A percentile compares a stretch with the other conserved stretches of the same genome.
Evolutionary conservation across 805 yeast genomes (phyloP).

Genomic region (Torulaspora microellipsoides): DNA sequence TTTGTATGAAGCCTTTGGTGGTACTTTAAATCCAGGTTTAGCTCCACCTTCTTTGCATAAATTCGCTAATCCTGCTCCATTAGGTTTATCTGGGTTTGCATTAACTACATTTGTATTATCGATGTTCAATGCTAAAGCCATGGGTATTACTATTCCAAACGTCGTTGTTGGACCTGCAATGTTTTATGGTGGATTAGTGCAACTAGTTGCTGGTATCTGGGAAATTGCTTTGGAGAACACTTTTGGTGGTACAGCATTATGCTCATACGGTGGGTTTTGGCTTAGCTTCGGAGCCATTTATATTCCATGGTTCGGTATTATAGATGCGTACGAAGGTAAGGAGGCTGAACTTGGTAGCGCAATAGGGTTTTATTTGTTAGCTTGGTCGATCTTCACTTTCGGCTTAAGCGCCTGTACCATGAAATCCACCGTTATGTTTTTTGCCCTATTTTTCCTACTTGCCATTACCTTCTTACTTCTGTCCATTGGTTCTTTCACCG

Average conservation of each 20-base stretch:
- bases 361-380: slow-evolving; percentile 54
- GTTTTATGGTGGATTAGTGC: slow-evolving; percentile 61
- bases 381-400: slow-evolving; percentile 61
- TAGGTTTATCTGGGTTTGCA: slow-evolving; percentile 60
- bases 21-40: slow-evolving; percentile 71
- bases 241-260: slow-evolving; percentile 61
- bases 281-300: slow-evolving; percentile 56
- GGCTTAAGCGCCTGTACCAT: slow-evolving; percentile 50
- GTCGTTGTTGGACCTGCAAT: slow-evolving; percentile 54
- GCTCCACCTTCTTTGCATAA: slow-evolving; percentile 53
- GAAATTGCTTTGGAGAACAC: slow-evolving; percentile 60
- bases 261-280: slow-evolving; percentile 71
- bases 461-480: slow-evolving; percentile 53
- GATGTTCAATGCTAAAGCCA: slow-evolving; percentile 50
- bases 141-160: slow-evolving; percentile 48
- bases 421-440: slow-evolving; percentile 63
- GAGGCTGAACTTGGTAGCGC: slow-evolving; percentile 42
- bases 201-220: slow-evolving; percentile 62
- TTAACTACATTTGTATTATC: slow-evolving; percentile 58
- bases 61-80: slow-evolving; percentile 63
- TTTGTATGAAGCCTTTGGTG: slow-evolving; percentile 68
- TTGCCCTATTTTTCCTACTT: slow-evolving; percentile 49
- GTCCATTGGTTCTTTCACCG: slow-evolving; percentile 47
- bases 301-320: slow-evolving; percentile 57
- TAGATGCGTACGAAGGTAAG: slow-evolving; percentile 44